Base-by-base conservation (phyloP, 768 basidiomycete genomes). In the Amanita subjunquillea region DNA sequence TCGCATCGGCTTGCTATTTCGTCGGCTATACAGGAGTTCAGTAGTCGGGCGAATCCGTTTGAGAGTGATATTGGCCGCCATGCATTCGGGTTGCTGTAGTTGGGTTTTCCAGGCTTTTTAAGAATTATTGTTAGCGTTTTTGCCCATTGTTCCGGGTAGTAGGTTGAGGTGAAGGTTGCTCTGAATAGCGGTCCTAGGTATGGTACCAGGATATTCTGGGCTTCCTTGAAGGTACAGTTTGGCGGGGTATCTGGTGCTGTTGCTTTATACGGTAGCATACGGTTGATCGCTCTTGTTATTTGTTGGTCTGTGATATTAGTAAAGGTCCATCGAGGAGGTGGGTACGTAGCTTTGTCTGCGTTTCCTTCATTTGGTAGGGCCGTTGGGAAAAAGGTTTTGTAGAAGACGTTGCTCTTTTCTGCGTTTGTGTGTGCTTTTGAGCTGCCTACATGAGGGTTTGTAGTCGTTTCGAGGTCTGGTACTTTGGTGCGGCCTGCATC, bases 51-150 rank as follows among this genome's bases (percentile, higher is more conserved):
- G 8, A 43, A 34, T 0, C 53, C 48, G 46, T 45, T 46, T 3
- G 48, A 30, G 2, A 56, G 23, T 1, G 55, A 37, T 6, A 56
- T 56, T 12, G 53, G 55, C 0, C 55, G 6, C 25, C 53, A 54
- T 7, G 55, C 52, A 22, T 56, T 56, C 2, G 53, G 52, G 2
- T 32, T 10, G 2, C 32, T 9, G 40, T 56, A 56, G 32, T 47
- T 10, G 0, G 53, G 45, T 17, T 54, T 54, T 0, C 51, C 36
- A 3, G 55, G 55, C 23, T 56, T 56, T 15, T 38, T 46, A 15
- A 53, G 22, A 3, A 53, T 45, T 3, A 40, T 36, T 2, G 41
- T 25, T 1, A 43, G 0, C 7, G 23, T 22, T 9, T 23, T 17
- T 3, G 41, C 23, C 22, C 41, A 43, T 10, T 22, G 3, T 3